Conservation (phyloP, 257 asterid genomes). For the Solanum neorickii region DNA sequence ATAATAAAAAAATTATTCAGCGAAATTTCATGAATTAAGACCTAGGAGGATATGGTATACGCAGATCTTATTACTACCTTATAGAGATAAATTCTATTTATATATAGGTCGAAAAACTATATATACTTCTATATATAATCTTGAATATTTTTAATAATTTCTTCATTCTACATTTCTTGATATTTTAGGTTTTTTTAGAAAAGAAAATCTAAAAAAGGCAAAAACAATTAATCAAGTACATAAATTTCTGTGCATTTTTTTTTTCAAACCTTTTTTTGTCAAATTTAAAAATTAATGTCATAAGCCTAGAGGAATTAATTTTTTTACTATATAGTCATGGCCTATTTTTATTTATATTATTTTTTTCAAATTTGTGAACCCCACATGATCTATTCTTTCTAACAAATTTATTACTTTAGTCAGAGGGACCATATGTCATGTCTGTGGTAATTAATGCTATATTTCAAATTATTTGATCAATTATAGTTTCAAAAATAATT, state of each 20-base stretch:
- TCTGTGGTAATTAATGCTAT: not conserved
- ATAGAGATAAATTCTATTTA: too few relatives aligned
- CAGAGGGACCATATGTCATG: not conserved
- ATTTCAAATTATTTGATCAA: not conserved
- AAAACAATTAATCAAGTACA: not conserved
- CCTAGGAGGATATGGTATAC: rapidly evolving
- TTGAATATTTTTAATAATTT: not conserved
- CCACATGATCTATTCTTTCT: not conserved
- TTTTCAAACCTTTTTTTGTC: not conserved
- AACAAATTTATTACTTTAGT: not conserved
- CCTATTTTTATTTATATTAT: not conserved
- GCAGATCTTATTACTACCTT: rapidly evolving
- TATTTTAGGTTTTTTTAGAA: not conserved
- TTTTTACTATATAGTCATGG: not conserved
- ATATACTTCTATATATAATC: not conserved
- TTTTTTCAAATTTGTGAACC: not conserved
- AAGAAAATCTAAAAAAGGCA: not conserved
- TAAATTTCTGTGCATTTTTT: not conserved
- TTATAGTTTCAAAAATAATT: not conserved
- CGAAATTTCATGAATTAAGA: too few relatives aligned
- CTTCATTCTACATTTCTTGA: not conserved
- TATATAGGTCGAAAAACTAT: not conserved
- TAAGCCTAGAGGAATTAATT: not conserved
- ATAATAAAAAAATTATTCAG: too few relatives aligned
- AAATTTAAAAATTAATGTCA: not conserved